Base-by-base conservation (phyloP, 2,329 filamentous ascomycete genomes). In the Cercospora berteroae region DNA sequence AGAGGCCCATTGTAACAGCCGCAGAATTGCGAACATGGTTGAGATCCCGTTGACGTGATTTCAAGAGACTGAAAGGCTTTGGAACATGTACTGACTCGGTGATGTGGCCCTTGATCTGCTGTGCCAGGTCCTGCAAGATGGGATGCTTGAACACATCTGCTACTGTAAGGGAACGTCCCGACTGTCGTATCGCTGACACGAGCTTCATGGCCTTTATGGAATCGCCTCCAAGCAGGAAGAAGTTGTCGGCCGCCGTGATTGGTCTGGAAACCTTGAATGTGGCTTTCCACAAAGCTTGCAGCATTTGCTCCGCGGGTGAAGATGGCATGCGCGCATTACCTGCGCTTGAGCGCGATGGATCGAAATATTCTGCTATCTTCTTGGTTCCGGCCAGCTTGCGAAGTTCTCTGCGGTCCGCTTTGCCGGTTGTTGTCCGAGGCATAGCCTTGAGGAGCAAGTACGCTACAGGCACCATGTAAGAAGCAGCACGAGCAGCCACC, bases 141-240 rank as follows among this genome's bases (percentile, higher is more conserved):
- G 55, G 55, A 36, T 31, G 27, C 29, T 58, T 31, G n/a, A 58
- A 58, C n/a, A 58, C 31, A 33, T 58, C 27, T 36, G 55, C 55
- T 6, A 36, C 55, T 23, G 9, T 20, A 4, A 58, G 55, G 1
- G 55, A 36, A 36, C 55, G 18, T 36, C 55, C 55, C 18, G 48
- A 55, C n/a, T 58, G 55, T 18, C 55, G 27, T 16, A 58, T 58
- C n/a, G 16, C 27, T 2, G 31, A 33, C 31, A 58, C 55, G 13
- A 58, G 27, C 31, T 58, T 31, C 27, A 58, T 58, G 4, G 55
- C 55, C 8, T 31, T 36, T 23, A 58, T 58, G 13, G 55, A 58
- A 60, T 84, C 81, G 16, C 82, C 82, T 8, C 82, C 82, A 1
- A 83, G 73, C 16, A 77, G 75, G 59, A 83, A 82, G 73, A 84